These are phyloP conservation scores for Oidium heveae DNA, from an alignment of 2,329 filamentous ascomycete species.

Conservation along the genomic window DNA sequence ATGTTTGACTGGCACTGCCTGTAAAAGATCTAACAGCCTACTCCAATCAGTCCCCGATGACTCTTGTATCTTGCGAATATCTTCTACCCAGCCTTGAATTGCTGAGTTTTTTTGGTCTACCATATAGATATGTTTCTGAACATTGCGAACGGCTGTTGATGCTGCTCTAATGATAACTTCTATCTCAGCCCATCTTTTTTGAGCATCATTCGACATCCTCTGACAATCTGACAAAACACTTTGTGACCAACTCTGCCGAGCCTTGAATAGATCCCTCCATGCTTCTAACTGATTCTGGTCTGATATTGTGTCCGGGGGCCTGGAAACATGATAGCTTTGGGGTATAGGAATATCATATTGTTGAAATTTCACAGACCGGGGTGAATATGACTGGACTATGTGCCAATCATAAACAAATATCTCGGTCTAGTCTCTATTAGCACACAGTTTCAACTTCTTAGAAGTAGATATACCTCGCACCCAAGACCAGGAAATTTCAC, in stretches of 20 bases:
- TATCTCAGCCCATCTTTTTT: slow-evolving; percentile 45
- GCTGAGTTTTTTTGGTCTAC: slow-evolving; percentile 49
- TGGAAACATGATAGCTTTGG: slow-evolving; percentile 29
- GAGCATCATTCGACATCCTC: slow-evolving; percentile 33
- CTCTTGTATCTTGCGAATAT: slow-evolving; percentile 41
- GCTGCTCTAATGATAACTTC: slow-evolving; percentile 56
- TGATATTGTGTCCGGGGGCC: slow-evolving; percentile 59
- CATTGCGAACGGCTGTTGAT: slow-evolving; percentile 65
- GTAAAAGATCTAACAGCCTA: slow-evolving; percentile 36
- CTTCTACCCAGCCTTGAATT: slow-evolving; percentile 42
- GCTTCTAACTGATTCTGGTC: slow-evolving; percentile 57
- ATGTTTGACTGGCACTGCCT: slow-evolving; percentile 35
- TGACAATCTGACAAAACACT: slow-evolving; percentile 43
- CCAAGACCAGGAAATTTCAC: slow-evolving; percentile 38
- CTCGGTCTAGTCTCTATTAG: slow-evolving; percentile 34
- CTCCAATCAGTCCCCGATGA: slow-evolving; percentile 41
- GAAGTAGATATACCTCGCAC: slow-evolving; percentile 35
- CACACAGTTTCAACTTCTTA: background rate
- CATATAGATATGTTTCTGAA: slow-evolving; percentile 47
- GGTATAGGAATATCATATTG: slow-evolving; percentile 25
- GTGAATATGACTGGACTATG: slow-evolving; percentile 32
- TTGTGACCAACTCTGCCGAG: slow-evolving; percentile 57
- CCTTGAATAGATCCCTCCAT: slow-evolving; percentile 73
- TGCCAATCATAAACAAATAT: slow-evolving; percentile 81
- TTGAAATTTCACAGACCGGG: slow-evolving; percentile 19